Base-by-base conservation (phyloP, 1,139 yeast species). In the Candida sp. region DNA sequence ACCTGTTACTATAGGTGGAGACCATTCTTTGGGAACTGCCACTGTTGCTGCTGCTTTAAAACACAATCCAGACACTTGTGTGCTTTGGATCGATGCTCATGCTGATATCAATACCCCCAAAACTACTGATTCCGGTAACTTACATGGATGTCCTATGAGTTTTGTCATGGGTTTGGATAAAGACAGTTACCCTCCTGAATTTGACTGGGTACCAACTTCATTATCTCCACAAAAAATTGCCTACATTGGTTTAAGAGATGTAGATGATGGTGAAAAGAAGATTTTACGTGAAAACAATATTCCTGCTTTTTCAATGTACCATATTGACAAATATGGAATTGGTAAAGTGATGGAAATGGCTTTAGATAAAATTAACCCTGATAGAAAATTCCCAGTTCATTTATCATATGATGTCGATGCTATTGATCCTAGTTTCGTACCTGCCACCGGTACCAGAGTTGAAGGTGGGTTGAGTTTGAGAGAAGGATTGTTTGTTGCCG, bases 371-470 rank as follows among this genome's bases (percentile, higher is more conserved):
- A 75, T 93, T 52, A 86, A 87, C 64, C 96, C 96, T 19, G 78
- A 80, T 46, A 80, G 90, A 49, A 74, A 74, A 43, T 64, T 71
- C 38, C 98, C 99, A 35, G 77, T 93, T 51, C 97, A 93, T 69
- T 70, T 95, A 55, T 85, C 96, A 33, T 93, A 91, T 63, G 99
- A 93, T 61, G 97, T 93, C 41, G 99, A 93, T 65, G 97, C 98
- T 38, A 84, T 93, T 50, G 99, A 93, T 66, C 99, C 99, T 41
- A 76, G 82, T 50, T 89, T 75, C 60, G 97, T 95, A 12, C 97
- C 97, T 27, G 96, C 98, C 35, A 93, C 99, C 2, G 99, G 99
- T 45, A 93, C 99, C 1, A 91, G 98, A 45, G 99, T 93, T 19
- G 84, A 96, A 62, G 98, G 98, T 49, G 99, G 99, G 3, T 75